Percentiles rank a stretch among this genome's conserved stretches.
These are phyloP conservation scores for Sanghuangporus baumii DNA, from an alignment of 1,284 basidiomycete species.

Conservation along the genomic window DNA sequence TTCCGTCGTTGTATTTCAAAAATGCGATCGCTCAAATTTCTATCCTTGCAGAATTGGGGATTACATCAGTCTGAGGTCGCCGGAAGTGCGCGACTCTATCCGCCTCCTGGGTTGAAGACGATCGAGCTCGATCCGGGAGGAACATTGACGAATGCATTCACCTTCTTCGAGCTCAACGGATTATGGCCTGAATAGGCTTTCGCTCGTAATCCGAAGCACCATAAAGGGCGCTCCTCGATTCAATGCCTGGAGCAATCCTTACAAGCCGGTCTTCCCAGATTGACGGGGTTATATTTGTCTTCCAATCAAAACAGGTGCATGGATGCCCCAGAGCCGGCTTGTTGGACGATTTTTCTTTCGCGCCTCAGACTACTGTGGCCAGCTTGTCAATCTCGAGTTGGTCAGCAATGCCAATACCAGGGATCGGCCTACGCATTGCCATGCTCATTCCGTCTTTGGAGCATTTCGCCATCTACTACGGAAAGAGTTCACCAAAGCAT, in stretches of 20 bases:
- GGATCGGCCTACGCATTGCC: neutral
- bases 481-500: too few relatives aligned
- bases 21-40: neutral
- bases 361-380: neutral
- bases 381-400: neutral
- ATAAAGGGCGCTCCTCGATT: too few relatives aligned
- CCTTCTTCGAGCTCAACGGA: neutral
- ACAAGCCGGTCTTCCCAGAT: too few relatives aligned
- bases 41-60: neutral
- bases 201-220: too few relatives aligned
- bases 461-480: neutral
- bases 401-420: neutral
- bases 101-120: neutral
- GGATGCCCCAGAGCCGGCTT: neutral
- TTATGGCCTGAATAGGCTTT: neutral
- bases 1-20: neutral
- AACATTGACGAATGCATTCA: too few relatives aligned
- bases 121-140: neutral
- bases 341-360: neutral
- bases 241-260: too few relatives aligned
- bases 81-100: neutral
- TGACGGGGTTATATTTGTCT: neutral
- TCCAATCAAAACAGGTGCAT: neutral
- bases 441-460: neutral
- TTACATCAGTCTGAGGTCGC: neutral